Base-by-base conservation (phyloP, 1,284 basidiomycete species). In the Rhizopogon hawkerae region DNA sequence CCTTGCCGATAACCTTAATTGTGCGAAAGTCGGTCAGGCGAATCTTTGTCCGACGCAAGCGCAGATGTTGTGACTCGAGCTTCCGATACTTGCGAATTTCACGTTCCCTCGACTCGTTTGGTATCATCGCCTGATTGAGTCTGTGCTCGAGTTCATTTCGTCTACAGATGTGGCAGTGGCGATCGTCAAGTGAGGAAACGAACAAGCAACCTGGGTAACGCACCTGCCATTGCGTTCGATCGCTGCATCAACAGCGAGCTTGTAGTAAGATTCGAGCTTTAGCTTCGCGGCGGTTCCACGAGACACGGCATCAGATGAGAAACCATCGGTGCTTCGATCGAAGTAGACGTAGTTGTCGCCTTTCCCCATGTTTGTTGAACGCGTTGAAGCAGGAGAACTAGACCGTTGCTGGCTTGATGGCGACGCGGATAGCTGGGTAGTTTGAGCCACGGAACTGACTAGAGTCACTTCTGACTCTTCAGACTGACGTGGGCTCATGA, bases 1-100 rank as follows among this genome's bases (percentile, higher is more conserved):
- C 96, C 72, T 98, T 97, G 31, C 96, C 96, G 61, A 98, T 98
- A 53, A 98, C 94, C 69, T 98, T 98, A 63, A 98, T 88, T 1
- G 96, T 98, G 56, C 85, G 77, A 77, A 98, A 98, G 72, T 98
- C 92, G 49, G 88, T 77, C 47, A 98, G 72, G 33, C 92, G 93
- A 57, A 98, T 88, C 63, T 93, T 89, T 23, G 95, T 98, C 57
- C 95, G 78, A 51, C 91, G 80, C 50, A 98, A 73, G 31, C 96
- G 83, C 49, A 98, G 74, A 70, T 92, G 94, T 56, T 90, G 88
- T 7, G 88, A 89, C 71, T 98, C 96, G 53, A 88, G 83, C 65
- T 91, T 85, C 51, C 92, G 91, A 51, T 97, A 85, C 60, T 92
- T 89, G 52, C 86, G 78, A 52, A 98, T 82, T 66, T 97, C 93